Evolutionary conservation across 2,329 filamentous ascomycete species (phyloP).

Genomic region (Apiospora sp.): DNA sequence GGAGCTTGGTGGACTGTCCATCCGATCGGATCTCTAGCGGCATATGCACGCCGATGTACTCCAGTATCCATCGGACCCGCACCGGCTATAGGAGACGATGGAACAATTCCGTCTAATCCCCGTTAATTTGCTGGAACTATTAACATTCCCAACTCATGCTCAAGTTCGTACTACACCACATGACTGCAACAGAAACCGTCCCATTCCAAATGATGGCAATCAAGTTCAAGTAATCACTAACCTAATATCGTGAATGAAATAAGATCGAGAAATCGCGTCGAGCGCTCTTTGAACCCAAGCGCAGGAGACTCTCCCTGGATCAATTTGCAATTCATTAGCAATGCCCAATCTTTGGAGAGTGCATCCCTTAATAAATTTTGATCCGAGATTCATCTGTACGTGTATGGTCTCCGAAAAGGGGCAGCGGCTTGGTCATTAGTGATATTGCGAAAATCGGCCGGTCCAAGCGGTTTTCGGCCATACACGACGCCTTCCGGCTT

Average conservation of each 20-base stretch:
- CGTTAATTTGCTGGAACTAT: neutral
- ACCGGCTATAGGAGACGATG: neutral
- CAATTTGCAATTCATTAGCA: neutral
- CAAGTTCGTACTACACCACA: neutral
- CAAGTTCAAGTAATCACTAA: neutral
- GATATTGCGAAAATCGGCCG: conserved; percentile 8
- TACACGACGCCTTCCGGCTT: neutral
- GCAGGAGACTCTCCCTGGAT: no score
- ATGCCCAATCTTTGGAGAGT: neutral
- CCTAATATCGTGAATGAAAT: neutral
- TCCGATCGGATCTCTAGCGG: neutral
- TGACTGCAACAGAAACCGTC: neutral
- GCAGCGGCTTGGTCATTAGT: neutral
- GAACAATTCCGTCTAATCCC: neutral
- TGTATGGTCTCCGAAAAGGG: neutral
- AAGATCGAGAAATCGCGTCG: neutral
- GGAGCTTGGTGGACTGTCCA: neutral
- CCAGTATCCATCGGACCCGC: neutral
- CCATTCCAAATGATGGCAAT: no score
- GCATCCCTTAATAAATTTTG: neutral
- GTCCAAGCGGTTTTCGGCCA: neutral
- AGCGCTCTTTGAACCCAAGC: no score
- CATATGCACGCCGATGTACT: neutral
- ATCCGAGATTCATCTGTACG: neutral
- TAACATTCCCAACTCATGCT: neutral